A percentile compares a stretch with the other conserved stretches of the same genome.
These are phyloP conservation scores for Aspergillus haitiensis DNA, from an alignment of 495 filamentous ascomycete species.

Conservation along the genomic window DNA sequence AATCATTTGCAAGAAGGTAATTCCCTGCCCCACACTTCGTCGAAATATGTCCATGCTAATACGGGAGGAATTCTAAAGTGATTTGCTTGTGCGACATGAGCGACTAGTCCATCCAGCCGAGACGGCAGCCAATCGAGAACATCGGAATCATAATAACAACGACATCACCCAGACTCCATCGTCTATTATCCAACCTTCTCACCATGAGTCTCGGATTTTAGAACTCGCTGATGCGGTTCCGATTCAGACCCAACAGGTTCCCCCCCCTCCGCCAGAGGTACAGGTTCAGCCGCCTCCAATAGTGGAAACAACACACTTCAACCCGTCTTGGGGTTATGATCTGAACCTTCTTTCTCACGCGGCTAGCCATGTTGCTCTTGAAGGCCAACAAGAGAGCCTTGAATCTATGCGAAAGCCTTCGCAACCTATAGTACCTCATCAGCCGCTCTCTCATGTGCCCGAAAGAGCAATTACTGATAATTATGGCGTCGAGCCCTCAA, in stretches of 20 bases:
- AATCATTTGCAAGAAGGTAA: conserved; percentile 54
- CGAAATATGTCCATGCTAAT: conserved; percentile 30
- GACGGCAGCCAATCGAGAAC: conserved; percentile 45
- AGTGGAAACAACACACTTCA: conserved; percentile 48
- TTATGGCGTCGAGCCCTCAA: conserved; percentile 49
- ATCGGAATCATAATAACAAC: conserved; percentile 38
- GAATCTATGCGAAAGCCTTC: conserved; percentile 46
- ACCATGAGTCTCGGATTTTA: conserved; percentile 50
- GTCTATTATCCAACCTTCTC: conserved; percentile 40
- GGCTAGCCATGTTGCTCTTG: conserved; percentile 51
- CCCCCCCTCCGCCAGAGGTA: conserved; percentile 39
- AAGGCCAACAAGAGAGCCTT: conserved; percentile 48
- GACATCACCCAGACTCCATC: conserved; percentile 41
- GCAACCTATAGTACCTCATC: conserved; percentile 32
- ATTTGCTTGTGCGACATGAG: conserved; percentile 70
- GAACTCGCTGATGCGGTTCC: conserved; percentile 49
- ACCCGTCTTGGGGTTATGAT: conserved; percentile 54
- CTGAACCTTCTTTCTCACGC: conserved; percentile 52
- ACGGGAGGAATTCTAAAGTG: conserved; percentile 47
- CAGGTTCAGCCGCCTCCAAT: conserved; percentile 45
- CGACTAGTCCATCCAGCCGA: conserved; percentile 71
- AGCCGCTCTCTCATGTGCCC: conserved; percentile 34
- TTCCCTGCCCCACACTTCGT: conserved; percentile 8
- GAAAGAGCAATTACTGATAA: conserved; percentile 48
- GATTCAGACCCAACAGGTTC: conserved; percentile 41